Percentiles rank a stretch among this genome's conserved stretches.
phyloP scores from a whole-genome alignment of 2,329 filamentous ascomycete genomes.

The Microdochium nivale region DNA sequence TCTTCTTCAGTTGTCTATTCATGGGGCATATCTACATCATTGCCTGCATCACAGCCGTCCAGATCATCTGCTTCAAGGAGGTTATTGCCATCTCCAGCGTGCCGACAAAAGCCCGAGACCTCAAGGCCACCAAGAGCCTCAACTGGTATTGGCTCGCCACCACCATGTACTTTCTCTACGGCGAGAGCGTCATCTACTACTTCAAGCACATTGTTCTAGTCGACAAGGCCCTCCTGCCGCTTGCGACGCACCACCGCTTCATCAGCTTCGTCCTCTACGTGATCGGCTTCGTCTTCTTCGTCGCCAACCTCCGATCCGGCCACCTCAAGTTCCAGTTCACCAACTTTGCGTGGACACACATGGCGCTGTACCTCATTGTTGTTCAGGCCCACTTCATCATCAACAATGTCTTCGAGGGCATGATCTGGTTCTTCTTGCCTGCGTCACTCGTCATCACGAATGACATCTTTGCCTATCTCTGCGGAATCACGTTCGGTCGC shows the following conservation, averaged over 20 bases:
- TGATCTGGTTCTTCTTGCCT: constrained; percentile 99
- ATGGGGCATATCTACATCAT: constrained; percentile 98
- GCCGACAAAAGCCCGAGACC: constrained; percentile 79
- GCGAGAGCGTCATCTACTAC: constrained; percentile 98
- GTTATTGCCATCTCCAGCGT: constrained; percentile 97
- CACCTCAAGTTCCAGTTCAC: constrained; percentile 99
- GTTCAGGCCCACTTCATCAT: constrained; percentile 98
- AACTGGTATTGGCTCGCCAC: constrained; percentile 99
- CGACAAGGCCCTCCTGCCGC: constrained; percentile 82
- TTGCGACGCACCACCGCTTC: constrained; percentile 96
- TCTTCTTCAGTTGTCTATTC: constrained; percentile 88
- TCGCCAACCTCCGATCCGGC: constrained; percentile 85
- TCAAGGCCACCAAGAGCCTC: constrained; percentile 89
- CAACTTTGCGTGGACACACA: constrained; percentile 98
- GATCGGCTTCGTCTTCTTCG: constrained; percentile 97
- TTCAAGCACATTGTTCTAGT: constrained; percentile 98
- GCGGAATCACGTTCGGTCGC: constrained; percentile 86
- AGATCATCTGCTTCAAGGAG: constrained; percentile 98
- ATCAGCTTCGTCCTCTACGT: constrained; percentile 98
- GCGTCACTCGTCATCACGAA: constrained; percentile 95
- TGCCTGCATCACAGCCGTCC: constrained; percentile 81
- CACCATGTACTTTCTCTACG: constrained; percentile 98
- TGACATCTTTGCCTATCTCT: constrained; percentile 95
- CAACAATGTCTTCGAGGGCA: constrained; percentile 99
- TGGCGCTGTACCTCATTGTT: constrained; percentile 96